Percentiles rank a stretch among this genome's conserved stretches.
These are phyloP conservation scores for Penicillium sp. DNA, from an alignment of 2,329 filamentous ascomycete species.

Conservation along the genomic window DNA sequence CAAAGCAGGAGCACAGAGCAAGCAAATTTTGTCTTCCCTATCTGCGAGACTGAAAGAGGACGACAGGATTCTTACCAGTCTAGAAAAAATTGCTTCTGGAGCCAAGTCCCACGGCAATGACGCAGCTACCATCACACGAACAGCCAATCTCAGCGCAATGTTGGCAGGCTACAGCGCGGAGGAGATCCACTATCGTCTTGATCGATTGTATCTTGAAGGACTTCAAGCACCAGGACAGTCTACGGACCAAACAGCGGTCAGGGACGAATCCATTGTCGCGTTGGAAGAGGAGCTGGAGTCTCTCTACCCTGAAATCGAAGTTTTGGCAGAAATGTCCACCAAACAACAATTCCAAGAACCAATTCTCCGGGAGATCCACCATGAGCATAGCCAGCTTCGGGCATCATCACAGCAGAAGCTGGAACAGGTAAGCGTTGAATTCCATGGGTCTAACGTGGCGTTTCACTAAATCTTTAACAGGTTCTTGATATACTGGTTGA, in stretches of 20 bases:
- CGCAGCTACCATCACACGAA: constrained; percentile 25
- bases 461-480: constrained; percentile 20
- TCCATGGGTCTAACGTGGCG: not conserved
- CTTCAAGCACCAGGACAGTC: constrained; percentile 10
- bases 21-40: constrained; percentile 30
- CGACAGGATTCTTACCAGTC: constrained; percentile 28
- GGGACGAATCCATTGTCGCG: constrained; percentile 18
- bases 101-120: constrained; percentile 28
- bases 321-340: constrained; percentile 40
- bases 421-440: constrained; percentile 28
- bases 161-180: constrained; percentile 33
- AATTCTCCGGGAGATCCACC: constrained; percentile 34
- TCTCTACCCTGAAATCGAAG: constrained; percentile 37
- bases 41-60: constrained; percentile 35
- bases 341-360: constrained; percentile 40
- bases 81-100: constrained; percentile 28
- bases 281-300: constrained; percentile 37
- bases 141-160: constrained; percentile 24
- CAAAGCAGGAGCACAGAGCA: constrained; percentile 28
- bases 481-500: constrained; percentile 30
- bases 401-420: constrained; percentile 31
- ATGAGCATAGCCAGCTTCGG: constrained; percentile 27
- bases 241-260: not conserved
- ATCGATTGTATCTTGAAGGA: constrained; percentile 37
- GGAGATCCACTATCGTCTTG: constrained; percentile 37